Evolutionary conservation across 108 stramenopile genomes (phyloP).

Genomic region (Skeletonema costatum): DNA sequence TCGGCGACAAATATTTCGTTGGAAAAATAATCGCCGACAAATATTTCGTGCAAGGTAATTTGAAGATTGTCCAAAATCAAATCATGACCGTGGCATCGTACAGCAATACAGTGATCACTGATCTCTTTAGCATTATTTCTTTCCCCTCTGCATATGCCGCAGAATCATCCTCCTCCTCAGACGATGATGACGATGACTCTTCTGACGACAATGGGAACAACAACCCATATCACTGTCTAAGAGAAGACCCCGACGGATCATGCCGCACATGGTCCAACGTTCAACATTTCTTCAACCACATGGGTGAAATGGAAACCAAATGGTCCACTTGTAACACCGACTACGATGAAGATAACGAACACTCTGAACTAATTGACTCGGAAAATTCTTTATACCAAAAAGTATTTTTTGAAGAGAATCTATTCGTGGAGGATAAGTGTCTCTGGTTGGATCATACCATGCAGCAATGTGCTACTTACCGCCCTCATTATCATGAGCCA

Average conservation of each 20-base stretch:
- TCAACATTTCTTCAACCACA: slow-evolving; percentile 35
- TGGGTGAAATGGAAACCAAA: slow-evolving; percentile 37
- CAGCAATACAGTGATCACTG: too few species aligned
- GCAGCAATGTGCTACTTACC: slow-evolving; percentile 74
- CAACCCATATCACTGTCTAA: slow-evolving; percentile 7
- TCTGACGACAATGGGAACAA: neutral
- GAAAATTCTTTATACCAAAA: slow-evolving; percentile 37
- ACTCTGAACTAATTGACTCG: slow-evolving; percentile 32
- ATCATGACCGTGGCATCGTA: too few species aligned
- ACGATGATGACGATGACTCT: too few species aligned
- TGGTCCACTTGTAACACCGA: slow-evolving; percentile 38
- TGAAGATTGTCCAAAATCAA: too few species aligned
- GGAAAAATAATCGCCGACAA: too few species aligned
- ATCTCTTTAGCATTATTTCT: too few species aligned
- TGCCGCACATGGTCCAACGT: slow-evolving; percentile 22
- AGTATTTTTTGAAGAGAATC: slow-evolving; percentile 41
- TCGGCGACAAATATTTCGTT: too few species aligned
- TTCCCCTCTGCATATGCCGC: too few species aligned
- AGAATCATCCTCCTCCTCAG: too few species aligned
- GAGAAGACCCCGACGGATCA: slow-evolving; percentile 20
- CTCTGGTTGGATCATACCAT: slow-evolving; percentile 68
- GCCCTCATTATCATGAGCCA: slow-evolving; percentile 87
- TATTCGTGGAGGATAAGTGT: slow-evolving; percentile 58
- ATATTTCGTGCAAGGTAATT: too few species aligned
- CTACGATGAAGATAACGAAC: slow-evolving; percentile 41